Conservation (phyloP, 106 monocot species). For the Dactylorhiza incarnata region DNA sequence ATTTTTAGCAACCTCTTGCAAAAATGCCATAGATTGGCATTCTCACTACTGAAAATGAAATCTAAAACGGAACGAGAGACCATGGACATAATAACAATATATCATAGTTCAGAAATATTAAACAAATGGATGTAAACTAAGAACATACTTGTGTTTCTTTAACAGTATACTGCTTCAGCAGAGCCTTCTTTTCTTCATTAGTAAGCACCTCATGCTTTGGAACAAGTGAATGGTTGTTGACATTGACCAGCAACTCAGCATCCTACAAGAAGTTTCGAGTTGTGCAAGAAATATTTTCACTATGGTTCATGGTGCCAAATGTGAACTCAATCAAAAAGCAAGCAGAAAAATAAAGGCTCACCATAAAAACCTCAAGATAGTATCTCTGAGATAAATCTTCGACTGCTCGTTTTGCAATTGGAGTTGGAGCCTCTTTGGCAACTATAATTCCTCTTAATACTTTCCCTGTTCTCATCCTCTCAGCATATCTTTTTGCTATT, state of each 20-base stretch:
- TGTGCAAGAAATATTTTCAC: not conserved
- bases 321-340: not conserved
- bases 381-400: constrained; percentile 50
- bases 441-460: constrained; percentile 62
- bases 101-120: no score
- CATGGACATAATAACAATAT: no score
- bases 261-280: constrained; percentile 29
- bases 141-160: constrained; percentile 65
- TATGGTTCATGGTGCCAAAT: not conserved
- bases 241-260: constrained; percentile 62
- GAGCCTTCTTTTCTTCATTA: constrained; percentile 52
- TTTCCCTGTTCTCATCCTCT: constrained; percentile 64
- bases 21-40: no score
- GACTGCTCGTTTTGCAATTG: constrained; percentile 60
- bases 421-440: constrained; percentile 63
- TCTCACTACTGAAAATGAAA: no score
- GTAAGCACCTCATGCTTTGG: constrained; percentile 56
- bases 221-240: constrained; percentile 66
- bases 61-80: no score
- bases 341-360: constrained; percentile 8
- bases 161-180: constrained; percentile 57
- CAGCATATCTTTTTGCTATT: constrained; percentile 53
- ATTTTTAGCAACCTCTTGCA: no score
- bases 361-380: constrained; percentile 73
- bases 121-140: not conserved